A percentile compares a stretch with the other conserved stretches of the same genome.
These are phyloP conservation scores for Sporobolus alterniflorus DNA, from an alignment of 202 grass and related monocot species.

Conservation along the genomic window DNA sequence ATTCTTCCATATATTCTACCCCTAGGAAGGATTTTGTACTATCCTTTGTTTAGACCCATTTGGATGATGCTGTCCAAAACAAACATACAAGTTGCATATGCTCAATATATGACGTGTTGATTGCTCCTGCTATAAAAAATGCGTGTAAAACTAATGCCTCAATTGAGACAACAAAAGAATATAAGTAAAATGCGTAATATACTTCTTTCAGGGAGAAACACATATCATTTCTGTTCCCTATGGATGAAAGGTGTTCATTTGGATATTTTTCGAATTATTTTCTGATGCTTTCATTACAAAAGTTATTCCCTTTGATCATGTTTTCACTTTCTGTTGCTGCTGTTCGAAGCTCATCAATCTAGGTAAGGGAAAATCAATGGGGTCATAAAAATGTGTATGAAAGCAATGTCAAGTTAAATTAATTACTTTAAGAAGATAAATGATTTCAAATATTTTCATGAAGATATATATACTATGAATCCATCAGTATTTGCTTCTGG, in stretches of 20 bases:
- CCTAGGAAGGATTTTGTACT: conserved; percentile 32
- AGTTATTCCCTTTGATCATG: conserved; percentile 19
- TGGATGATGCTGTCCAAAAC: conserved; percentile 33
- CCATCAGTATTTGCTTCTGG: background rate
- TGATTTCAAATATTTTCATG: background rate
- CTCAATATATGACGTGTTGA: conserved; percentile 31
- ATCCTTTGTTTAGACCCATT: conserved; percentile 29
- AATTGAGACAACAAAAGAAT: conserved; percentile 4
- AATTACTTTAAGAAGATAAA: background rate
- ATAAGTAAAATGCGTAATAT: conserved; percentile 12
- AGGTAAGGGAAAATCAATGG: background rate
- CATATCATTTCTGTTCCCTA: conserved; percentile 21
- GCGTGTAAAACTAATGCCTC: conserved; percentile 12
- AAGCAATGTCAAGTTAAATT: background rate
- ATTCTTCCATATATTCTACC: conserved; percentile 13
- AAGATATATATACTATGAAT: background rate
- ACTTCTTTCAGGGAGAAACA: conserved; percentile 13
- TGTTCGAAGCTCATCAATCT: conserved; percentile 21
- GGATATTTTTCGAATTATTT: conserved; percentile 19
- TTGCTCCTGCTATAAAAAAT: conserved; percentile 13
- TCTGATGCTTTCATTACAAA: conserved; percentile 20
- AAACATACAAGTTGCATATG: conserved; percentile 13
- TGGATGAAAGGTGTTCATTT: conserved; percentile 40
- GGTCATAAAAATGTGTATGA: background rate
- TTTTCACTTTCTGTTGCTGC: background rate